Evolutionary conservation across 371 early-diverging fungal genomes (phyloP), one percentile per base, ranked within the genome.

Genomic region (Mucor indicus): DNA sequence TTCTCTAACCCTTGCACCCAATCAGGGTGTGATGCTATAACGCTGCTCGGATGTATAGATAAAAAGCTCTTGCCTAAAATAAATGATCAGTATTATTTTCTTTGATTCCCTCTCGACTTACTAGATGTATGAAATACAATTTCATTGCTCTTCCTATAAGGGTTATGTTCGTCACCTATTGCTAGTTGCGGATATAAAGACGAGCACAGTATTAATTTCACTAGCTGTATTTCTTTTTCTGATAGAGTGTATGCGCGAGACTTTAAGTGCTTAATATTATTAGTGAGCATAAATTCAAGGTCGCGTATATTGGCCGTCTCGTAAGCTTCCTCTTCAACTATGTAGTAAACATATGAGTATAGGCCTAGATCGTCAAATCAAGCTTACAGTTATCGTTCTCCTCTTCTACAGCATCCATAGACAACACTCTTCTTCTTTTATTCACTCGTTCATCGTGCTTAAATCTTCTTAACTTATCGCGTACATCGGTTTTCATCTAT

Each of bases 121-220:
- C 74, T 58, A 32, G 62, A 57, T 3, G 72, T 64, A 52, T 79
- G 75, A 39, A 75, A 79, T 9, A 83, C 64, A 52, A 84, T 67
- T 32, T 86, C 87, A 19, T 74, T 70, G 20, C 67, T 70, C 15
- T 73, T 73, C 20, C 83, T 53, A 40, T 73, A 60, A 3, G 69
- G 68, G 44, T 87, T 87, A 25, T 80, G 77, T 12, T 76, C 80
- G 50, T 87, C 87, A 2, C 82, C 70, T 35, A 84, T 74, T 15
- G 85, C 84, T 23, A 84, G 44, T 36, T 87, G 75, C 2, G 87
- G 87, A 53, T 85, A 87, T 5, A 87, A 50, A 10, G 85, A 78
- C 1, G 81, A 79, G 41, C 83, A 84, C 24, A 80, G 36, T 12
- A 84, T 75, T 0, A 87, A 50, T 44, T 84, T 82, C 15, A 87